Evolutionary conservation across 257 asterid species (phyloP), one percentile per base, ranked within the genome.

Genomic region (Nicotiana tabacum): DNA sequence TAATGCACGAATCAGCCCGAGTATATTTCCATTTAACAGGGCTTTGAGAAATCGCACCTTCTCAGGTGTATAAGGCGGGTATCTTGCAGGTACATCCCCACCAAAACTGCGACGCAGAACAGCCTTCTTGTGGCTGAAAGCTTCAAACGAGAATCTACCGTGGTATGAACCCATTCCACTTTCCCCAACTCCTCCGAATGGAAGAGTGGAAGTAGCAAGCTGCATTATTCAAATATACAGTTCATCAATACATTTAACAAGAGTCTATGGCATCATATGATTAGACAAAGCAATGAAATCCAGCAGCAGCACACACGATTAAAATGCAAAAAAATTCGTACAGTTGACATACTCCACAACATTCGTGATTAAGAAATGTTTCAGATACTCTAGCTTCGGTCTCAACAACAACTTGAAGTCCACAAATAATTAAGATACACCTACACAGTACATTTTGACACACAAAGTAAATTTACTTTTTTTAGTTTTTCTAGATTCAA

Each of bases 81-180:
- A 96, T 85, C 99, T 93, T 81, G 95, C 92, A 80, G 89, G 70
- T 58, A 89, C 69, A 80, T 96, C 99, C 67, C 96, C 98, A 27
- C 68, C 81, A 83, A 94, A 93, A 32, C 90, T 88, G 18, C 98
- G 93, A 11, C 77, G 78, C 76, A 96, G 66, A 85, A 96, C 98
- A 13, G 97, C 88, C 91, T 96, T 96, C 90, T 91, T 92, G 82
- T 96, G 99, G 92, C 97, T 96, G 85, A 96, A 94, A 85, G 93
- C 89, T 13, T 96, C 99, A 60, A 94, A 96, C 6, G 98, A 93
- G 87, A 89, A 90, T 84, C 89, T 93, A 7, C 99, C 99, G 39
- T 96, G 98, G 90, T 93, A 96, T 39, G 98, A 83, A 51, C 99
- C 99, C 93, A 89, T 96, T 83, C 99, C 99, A 83, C 99, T 96